A percentile compares a stretch with the other conserved stretches of the same genome.
Conservation (phyloP, 2,329 filamentous ascomycete species). For the Aspergillus phoenicis region DNA sequence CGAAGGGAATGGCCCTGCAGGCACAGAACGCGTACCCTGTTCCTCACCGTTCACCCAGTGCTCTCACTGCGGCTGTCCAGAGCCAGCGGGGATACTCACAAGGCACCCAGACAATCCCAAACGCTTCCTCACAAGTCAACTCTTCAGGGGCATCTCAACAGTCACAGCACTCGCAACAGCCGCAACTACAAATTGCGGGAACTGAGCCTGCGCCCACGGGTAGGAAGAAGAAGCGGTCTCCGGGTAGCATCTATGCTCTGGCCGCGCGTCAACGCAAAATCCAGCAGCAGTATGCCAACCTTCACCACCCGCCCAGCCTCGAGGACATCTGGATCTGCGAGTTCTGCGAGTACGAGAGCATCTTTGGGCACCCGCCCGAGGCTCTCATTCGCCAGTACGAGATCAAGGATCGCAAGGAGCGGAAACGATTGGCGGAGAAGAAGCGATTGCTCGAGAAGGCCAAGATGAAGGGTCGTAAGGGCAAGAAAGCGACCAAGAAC, state of each 20-base stretch:
- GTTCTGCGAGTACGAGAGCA: conserved; percentile 96
- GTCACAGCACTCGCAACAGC: conserved; percentile 3
- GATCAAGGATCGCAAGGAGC: conserved; percentile 84
- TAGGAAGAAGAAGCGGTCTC: conserved; percentile 67
- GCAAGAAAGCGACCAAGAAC: conserved; percentile 77
- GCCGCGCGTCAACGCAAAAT: conserved; percentile 78
- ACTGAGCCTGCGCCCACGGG: conserved; percentile 51
- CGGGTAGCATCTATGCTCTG: conserved; percentile 70
- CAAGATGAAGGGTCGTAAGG: conserved; percentile 88
- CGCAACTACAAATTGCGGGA: conserved; percentile 34
- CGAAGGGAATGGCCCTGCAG: conserved; percentile 76
- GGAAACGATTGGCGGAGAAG: conserved; percentile 83
- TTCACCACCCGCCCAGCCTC: conserved; percentile 67
- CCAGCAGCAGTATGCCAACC: conserved; percentile 75
- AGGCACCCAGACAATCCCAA: conserved; percentile 59
- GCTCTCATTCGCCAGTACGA: conserved; percentile 91
- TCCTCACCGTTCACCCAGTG: conserved; percentile 38
- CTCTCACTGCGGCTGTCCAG: conserved; percentile 35
- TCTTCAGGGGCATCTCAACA: conserved; percentile 31
- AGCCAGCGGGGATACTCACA: conserved; percentile 50
- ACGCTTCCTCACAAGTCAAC: conserved; percentile 42
- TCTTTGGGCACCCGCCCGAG: conserved; percentile 84
- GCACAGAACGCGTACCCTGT: conserved; percentile 54
- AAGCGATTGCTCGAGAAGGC: conserved; percentile 84
- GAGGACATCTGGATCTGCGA: conserved; percentile 94